phyloP scores from a whole-genome alignment of 2,329 filamentous ascomycete genomes.

The Apiospora marii region DNA sequence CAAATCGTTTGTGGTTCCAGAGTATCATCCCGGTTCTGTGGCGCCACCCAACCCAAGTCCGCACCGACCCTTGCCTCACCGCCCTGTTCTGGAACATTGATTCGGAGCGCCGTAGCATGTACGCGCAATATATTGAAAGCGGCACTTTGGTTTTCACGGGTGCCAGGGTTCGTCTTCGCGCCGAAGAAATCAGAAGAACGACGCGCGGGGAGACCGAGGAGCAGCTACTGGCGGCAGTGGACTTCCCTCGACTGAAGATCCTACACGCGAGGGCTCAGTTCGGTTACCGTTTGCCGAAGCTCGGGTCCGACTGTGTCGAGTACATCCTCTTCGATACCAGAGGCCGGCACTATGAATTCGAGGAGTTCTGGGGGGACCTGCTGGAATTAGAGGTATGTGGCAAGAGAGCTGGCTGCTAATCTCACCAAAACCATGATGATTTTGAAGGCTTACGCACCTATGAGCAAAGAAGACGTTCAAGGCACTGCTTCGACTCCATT shows the following conservation, averaged over 20 bases:
- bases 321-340: not conserved
- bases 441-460: too few species aligned
- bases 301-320: not conserved
- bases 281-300: too few species aligned
- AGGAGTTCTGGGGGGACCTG: not conserved
- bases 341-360: not conserved
- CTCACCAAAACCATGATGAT: too few species aligned
- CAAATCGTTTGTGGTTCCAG: not conserved
- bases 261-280: not conserved
- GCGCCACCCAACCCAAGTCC: not conserved
- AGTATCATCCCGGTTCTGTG: not conserved
- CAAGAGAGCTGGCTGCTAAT: too few species aligned
- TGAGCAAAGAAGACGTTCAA: too few species aligned
- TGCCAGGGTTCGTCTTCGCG: too few species aligned
- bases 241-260: not conserved
- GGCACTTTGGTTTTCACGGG: not conserved
- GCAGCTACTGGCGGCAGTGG: not conserved
- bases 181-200: too few species aligned
- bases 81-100: not conserved
- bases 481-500: too few species aligned
- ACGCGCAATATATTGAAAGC: not conserved
- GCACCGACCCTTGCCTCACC: not conserved
- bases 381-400: not conserved
- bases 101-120: not conserved
- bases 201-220: not conserved